Evolutionary conservation across 2,329 filamentous ascomycete genomes (phyloP).

Genomic region (Colletotrichum tabaci): DNA sequence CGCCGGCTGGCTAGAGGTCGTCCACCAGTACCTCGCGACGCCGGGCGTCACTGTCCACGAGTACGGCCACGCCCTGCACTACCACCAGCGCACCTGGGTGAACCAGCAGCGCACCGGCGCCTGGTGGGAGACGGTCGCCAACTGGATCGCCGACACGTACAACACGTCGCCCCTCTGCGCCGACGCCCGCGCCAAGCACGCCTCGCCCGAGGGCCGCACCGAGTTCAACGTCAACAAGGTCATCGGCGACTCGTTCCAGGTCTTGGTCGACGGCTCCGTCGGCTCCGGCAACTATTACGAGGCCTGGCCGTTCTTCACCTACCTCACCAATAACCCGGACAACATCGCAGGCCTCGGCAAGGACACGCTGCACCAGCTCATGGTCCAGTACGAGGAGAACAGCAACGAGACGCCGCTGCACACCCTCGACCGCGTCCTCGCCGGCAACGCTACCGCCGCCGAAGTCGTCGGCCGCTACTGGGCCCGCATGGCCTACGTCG

Average conservation of each 20-base stretch:
- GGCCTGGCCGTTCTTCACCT: conserved; percentile 66
- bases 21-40: conserved; percentile 54
- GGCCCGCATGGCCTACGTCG: conserved; percentile 68
- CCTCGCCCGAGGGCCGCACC: conserved; percentile 53
- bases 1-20: conserved; percentile 60
- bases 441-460: conserved; percentile 49
- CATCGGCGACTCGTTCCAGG: conserved; percentile 63
- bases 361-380: conserved; percentile 59
- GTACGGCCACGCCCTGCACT: conserved; percentile 64
- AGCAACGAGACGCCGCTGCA: conserved; percentile 67
- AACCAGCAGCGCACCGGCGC: conserved; percentile 61
- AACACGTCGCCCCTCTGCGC: conserved; percentile 61
- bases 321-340: conserved; percentile 65
- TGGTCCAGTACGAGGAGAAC: conserved; percentile 57
- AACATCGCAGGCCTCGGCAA: conserved; percentile 57
- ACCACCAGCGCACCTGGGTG: conserved; percentile 60
- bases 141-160: conserved; percentile 65
- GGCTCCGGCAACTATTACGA: conserved; percentile 65
- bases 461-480: conserved; percentile 65
- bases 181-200: conserved; percentile 53
- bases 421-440: conserved; percentile 57
- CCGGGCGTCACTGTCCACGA: conserved; percentile 64
- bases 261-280: conserved; percentile 61
- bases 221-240: conserved; percentile 61
- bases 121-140: conserved; percentile 67